Base-by-base conservation (phyloP, 208 protist genomes). In the Tritrichomonas musculus region DNA sequence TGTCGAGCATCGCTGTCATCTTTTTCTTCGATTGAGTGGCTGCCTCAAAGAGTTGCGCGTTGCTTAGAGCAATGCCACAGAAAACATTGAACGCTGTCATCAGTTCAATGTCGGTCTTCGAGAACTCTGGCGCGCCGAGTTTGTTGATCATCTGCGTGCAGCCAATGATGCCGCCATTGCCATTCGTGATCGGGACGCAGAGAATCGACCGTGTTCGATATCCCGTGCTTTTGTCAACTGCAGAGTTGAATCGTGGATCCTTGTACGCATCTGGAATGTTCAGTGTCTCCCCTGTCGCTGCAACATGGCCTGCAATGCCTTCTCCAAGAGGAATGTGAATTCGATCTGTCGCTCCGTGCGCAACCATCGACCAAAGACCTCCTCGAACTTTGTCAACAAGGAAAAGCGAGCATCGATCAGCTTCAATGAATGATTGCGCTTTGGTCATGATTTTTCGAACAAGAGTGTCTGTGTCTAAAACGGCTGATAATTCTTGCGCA, bases 251-350 rank as follows among this genome's bases (percentile, higher is more conserved):
- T 41, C 95, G 50, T 47, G 47, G 33, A 93, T 96, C 95, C 3
- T 55, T 60, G 60, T 96, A 96, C 25, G 95, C 95, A 88, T 96
- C 95, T 44, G 60, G 44, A 47, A 96, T 96, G 66, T 93, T 94
- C 30, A 96, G 41, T 33, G 92, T 93, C 77, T 96, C 77, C 0
- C 94, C 94, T 9, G 94, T 94, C n/a, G 84, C 55, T 36, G 93
- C 94, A 41, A 94, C 94, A 77, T 94, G 93, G 9, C 94, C 94
- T 33, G 94, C 94, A 77, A 94, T 94, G 41, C 94, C 94, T n/a
- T 66, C 30, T n/a, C 53, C 47, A 33, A 92, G 36, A 22, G 88
- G 92, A 39, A 94, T 84, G 44, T 73, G 47, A 33, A 93, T 94
- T 47, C 60, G 44, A 36, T 93, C 77, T 3, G 27, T 49, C 0